These are phyloP conservation scores for Erucastrum elatum DNA, from an alignment of 345 rosid genomes.

Conservation along the genomic window DNA sequence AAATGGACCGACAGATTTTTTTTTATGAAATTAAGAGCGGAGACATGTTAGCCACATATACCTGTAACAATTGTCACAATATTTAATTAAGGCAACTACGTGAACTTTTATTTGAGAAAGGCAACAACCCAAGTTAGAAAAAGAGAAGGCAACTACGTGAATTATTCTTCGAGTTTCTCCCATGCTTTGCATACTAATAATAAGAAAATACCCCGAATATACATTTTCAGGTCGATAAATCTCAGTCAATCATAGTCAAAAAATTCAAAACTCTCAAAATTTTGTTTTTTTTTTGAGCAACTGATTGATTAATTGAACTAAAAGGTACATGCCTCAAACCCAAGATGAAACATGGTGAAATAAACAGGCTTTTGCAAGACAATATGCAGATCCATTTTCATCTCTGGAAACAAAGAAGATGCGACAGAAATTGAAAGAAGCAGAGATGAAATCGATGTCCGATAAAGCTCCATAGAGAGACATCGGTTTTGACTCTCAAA, in stretches of 20 bases:
- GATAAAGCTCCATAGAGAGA: no score
- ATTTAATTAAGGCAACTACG: background rate
- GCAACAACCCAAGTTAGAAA: background rate
- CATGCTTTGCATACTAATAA: background rate
- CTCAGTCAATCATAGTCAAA: constrained; percentile 6
- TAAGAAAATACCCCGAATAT: background rate
- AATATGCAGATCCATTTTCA: no score
- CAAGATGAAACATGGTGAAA: no score
- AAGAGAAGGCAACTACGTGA: background rate
- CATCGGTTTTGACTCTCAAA: no score
- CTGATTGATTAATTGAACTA: no score
- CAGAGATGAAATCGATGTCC: no score
- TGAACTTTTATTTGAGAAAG: background rate
- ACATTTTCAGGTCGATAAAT: constrained; percentile 11
- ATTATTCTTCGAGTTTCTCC: background rate
- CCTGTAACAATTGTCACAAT: background rate
- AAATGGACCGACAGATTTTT: constrained; percentile 20
- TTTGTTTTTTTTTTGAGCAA: no score
- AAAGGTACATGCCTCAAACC: no score
- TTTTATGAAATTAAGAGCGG: background rate
- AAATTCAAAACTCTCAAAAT: background rate
- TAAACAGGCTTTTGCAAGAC: no score
- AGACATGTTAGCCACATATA: constrained; percentile 18
- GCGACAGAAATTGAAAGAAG: no score
- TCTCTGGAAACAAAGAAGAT: no score